Conservation (phyloP, 2,329 filamentous ascomycete genomes). For the Domatiomyces globalis region DNA sequence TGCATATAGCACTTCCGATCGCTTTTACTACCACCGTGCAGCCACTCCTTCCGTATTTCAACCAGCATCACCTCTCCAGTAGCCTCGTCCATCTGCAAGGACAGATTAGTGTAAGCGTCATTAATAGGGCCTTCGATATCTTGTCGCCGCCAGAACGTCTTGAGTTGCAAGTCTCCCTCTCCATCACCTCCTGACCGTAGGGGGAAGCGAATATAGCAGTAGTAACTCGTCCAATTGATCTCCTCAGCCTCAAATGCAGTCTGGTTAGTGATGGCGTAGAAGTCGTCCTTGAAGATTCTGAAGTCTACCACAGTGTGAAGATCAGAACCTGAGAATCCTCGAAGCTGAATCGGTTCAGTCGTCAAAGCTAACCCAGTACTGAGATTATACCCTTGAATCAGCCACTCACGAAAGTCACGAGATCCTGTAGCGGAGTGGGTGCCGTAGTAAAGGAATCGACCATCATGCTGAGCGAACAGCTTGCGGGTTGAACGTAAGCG, state of each 20-base stretch:
- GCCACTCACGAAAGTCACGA: slow-evolving; percentile 50
- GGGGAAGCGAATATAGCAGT: slow-evolving; percentile 53
- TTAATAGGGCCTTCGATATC: slow-evolving; percentile 36
- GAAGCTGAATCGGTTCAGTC: slow-evolving; percentile 36
- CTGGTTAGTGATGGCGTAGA: slow-evolving; percentile 58
- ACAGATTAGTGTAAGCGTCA: slow-evolving; percentile 57
- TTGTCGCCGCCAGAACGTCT: slow-evolving; percentile 8
- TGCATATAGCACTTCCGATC: slow-evolving; percentile 52
- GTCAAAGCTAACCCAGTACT: slow-evolving; percentile 27
- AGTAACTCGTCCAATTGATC: slow-evolving; percentile 54
- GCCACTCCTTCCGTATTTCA: slow-evolving; percentile 58
- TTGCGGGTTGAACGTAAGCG: slow-evolving; percentile 36
- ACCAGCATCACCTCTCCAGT: slow-evolving; percentile 47
- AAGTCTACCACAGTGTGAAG: slow-evolving; percentile 57
- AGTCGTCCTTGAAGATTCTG: slow-evolving; percentile 49
- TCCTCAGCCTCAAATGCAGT: slow-evolving; percentile 48
- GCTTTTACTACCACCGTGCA: slow-evolving; percentile 40
- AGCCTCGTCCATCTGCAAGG: slow-evolving; percentile 45
- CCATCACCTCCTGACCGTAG: slow-evolving; percentile 14
- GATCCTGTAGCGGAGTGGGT: slow-evolving; percentile 42
- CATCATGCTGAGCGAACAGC: slow-evolving; percentile 54
- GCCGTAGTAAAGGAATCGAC: slow-evolving; percentile 49
- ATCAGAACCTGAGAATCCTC: slow-evolving; percentile 48
- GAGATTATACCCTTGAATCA: slow-evolving; percentile 42
- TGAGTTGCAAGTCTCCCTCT: slow-evolving; percentile 22